These are phyloP conservation scores for Colletotrichum truncatum DNA, from an alignment of 2,329 filamentous ascomycete species.

Conservation along the genomic window DNA sequence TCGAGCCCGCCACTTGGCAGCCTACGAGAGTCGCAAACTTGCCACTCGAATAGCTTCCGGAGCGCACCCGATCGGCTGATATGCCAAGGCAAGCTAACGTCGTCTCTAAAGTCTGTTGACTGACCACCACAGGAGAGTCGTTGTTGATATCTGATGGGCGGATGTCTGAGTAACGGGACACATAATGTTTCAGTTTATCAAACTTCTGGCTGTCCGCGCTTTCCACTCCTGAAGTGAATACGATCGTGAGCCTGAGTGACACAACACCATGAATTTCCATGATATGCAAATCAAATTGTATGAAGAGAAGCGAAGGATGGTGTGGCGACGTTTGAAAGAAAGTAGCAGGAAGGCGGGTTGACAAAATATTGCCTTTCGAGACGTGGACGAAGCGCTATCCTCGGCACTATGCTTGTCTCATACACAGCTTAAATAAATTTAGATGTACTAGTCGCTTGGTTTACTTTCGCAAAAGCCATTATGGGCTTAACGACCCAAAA, in stretches of 20 bases:
- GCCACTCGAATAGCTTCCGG: background rate
- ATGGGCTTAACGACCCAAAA: too few species aligned
- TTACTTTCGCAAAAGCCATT: too few species aligned
- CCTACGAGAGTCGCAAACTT: background rate
- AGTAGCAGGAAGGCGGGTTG: too few species aligned
- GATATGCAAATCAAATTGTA: background rate
- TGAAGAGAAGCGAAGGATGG: too few species aligned
- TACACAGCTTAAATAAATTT: too few species aligned
- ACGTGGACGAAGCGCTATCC: too few species aligned
- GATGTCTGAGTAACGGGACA: background rate
- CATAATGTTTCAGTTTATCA: background rate
- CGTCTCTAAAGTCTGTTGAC: background rate
- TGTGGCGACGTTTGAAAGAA: background rate
- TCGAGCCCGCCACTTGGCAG: background rate
- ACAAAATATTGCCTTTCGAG: too few species aligned
- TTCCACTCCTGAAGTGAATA: background rate
- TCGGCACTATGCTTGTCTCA: too few species aligned
- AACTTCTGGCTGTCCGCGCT: background rate
- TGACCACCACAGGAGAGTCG: background rate
- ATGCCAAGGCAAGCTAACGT: background rate
- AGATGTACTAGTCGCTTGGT: too few species aligned
- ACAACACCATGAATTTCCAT: background rate
- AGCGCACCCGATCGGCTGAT: background rate
- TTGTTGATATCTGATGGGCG: background rate
- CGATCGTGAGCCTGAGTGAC: background rate